Percentiles rank a stretch among this genome's conserved stretches.
These are phyloP conservation scores for Penicillium psychrosexuale DNA, from an alignment of 2,329 filamentous ascomycete genomes.

Conservation along the genomic window DNA sequence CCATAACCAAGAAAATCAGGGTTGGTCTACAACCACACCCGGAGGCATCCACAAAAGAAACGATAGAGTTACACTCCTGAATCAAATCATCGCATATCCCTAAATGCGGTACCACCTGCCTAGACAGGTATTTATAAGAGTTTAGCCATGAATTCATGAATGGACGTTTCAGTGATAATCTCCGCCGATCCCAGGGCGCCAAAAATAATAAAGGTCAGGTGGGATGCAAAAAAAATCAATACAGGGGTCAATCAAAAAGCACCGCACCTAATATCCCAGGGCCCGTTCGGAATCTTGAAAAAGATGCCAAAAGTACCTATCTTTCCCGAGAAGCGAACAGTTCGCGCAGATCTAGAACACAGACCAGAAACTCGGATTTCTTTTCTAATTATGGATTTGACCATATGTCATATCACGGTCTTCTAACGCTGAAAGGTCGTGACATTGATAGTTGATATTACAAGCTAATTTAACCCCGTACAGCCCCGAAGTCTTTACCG, in stretches of 20 bases:
- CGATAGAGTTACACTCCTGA: neutral
- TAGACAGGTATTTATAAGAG: neutral
- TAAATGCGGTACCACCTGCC: constrained; percentile 3
- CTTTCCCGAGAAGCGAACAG: neutral
- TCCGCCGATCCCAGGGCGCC: neutral
- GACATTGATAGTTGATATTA: neutral
- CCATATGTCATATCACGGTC: neutral
- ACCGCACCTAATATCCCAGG: neutral
- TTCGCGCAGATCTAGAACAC: constrained; percentile 6
- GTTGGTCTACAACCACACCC: neutral
- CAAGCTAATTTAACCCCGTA: neutral
- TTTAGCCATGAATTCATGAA: neutral
- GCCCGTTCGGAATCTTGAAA: neutral
- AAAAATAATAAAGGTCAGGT: constrained; percentile 3
- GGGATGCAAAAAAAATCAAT: neutral
- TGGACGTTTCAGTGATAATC: neutral
- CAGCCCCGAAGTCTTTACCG: neutral
- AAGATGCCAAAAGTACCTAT: constrained; percentile 7
- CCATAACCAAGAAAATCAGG: neutral
- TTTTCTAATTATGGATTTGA: neutral
- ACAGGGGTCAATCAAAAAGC: constrained; percentile 1
- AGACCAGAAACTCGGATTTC: neutral
- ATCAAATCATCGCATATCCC: neutral
- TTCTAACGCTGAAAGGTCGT: neutral
- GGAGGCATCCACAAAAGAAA: neutral